Evolutionary conservation across 441 rosid species (phyloP).

Genomic region (Populus trichocarpa): DNA sequence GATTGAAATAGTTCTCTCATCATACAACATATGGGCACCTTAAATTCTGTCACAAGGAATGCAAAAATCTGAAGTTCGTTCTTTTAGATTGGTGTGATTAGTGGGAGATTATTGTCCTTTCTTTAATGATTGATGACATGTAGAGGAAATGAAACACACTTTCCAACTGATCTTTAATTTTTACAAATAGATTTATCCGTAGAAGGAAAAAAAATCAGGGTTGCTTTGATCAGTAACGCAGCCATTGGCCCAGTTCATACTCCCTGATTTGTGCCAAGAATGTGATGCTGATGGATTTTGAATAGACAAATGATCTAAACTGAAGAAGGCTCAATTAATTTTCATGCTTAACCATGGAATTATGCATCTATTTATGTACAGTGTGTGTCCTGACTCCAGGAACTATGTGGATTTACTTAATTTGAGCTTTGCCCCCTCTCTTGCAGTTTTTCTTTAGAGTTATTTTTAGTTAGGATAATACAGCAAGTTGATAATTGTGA

Average conservation of each 20-base stretch:
- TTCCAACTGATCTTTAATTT: background rate
- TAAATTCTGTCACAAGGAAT: background rate
- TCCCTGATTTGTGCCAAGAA: background rate
- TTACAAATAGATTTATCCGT: background rate
- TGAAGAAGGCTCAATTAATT: background rate
- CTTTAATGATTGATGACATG: background rate
- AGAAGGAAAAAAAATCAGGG: background rate
- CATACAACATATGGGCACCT: background rate
- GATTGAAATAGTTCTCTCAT: background rate
- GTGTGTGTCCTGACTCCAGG: background rate
- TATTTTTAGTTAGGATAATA: background rate
- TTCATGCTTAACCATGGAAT: background rate
- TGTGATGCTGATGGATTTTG: background rate
- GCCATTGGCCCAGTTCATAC: background rate
- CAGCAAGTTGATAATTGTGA: background rate
- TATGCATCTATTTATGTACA: background rate
- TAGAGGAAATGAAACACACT: constrained; percentile 1
- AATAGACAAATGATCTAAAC: background rate
- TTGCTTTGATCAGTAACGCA: background rate
- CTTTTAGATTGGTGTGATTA: background rate
- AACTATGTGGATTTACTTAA: background rate
- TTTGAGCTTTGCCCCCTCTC: background rate
- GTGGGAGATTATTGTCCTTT: background rate
- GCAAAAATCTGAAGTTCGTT: background rate
- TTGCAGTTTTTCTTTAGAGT: background rate